These are phyloP conservation scores for Cyclotella sp. DNA, from an alignment of 108 stramenopile species.

Conservation along the genomic window DNA sequence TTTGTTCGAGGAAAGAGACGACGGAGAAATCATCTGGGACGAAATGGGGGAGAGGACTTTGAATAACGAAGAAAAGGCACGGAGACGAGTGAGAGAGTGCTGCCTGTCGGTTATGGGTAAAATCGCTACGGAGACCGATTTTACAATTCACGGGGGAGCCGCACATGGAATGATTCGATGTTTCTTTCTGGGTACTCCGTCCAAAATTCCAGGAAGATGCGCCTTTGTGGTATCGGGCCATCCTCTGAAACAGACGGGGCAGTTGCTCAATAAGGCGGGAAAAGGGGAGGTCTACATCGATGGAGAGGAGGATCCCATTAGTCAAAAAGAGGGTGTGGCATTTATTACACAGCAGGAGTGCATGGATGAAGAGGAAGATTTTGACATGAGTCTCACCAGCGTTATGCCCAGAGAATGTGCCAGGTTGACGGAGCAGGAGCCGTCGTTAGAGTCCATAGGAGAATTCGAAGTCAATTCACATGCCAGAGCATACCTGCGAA, in stretches of 20 bases:
- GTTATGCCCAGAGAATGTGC: conserved; percentile 39
- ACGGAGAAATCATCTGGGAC: conserved; percentile 30
- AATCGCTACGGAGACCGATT: conserved; percentile 40
- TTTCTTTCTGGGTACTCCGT: conserved; percentile 51
- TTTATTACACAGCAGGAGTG: conserved; percentile 10
- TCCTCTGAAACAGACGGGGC: conserved; percentile 46
- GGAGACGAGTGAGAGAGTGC: conserved; percentile 39
- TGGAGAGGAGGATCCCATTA: conserved; percentile 37
- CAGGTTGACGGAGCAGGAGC: conserved; percentile 27
- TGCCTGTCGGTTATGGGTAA: conserved; percentile 46
- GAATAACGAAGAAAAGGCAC: conserved; percentile 31
- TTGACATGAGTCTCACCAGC: conserved; percentile 4
- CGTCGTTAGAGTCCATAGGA: conserved; percentile 28
- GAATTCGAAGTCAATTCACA: conserved; percentile 43
- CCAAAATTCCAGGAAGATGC: conserved; percentile 45
- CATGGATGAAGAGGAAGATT: conserved; percentile 8
- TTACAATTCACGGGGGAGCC: conserved; percentile 53
- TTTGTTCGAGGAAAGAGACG: conserved; percentile 53
- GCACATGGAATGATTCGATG: conserved; percentile 49
- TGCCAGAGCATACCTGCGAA: conserved; percentile 49
- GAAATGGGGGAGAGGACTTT: conserved; percentile 15
- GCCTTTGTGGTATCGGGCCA: conserved; percentile 53
- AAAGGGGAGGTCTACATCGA: conserved; percentile 50
- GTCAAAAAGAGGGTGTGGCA: conserved; percentile 34
- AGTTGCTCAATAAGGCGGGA: conserved; percentile 49